Conservation (phyloP, 495 filamentous ascomycete species). For the Echria macrotheca region DNA sequence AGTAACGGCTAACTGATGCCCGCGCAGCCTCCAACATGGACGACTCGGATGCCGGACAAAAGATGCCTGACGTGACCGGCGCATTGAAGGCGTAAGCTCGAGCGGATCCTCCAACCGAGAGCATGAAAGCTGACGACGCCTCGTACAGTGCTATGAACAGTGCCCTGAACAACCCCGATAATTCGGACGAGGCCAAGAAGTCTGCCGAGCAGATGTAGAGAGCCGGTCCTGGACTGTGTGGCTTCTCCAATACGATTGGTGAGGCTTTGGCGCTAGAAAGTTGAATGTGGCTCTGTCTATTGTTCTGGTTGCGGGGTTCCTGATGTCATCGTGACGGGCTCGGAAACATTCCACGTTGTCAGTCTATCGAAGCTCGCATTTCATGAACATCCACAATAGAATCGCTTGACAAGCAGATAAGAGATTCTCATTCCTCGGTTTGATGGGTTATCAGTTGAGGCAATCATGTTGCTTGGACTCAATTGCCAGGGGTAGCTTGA, state of each 20-base stretch:
- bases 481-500: neutral
- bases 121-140: slow-evolving; percentile 3
- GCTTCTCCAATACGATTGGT: neutral
- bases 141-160: slow-evolving; percentile 35
- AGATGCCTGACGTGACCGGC: slow-evolving; percentile 40
- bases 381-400: too few species aligned
- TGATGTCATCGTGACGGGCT: too few species aligned
- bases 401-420: too few species aligned
- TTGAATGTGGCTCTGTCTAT: neutral
- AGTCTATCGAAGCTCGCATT: too few species aligned
- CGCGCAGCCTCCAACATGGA: slow-evolving; percentile 21
- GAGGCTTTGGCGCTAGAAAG: neutral
- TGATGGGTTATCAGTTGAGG: too few species aligned
- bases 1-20: neutral
- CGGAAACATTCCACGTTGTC: too few species aligned
- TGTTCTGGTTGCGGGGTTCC: neutral
- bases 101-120: neutral
- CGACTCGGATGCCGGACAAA: slow-evolving; percentile 25
- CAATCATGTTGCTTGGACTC: too few species aligned
- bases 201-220: slow-evolving; percentile 32
- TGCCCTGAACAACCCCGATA: slow-evolving; percentile 37
- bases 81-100: slow-evolving; percentile 39
- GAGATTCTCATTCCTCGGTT: too few species aligned
- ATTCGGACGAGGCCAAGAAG: slow-evolving; percentile 38
- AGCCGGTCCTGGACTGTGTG: neutral